A percentile compares a stretch with the other conserved stretches of the same genome.
phyloP scores from a whole-genome alignment of 73 alveolate genomes.

The Paramecium sexaurelia region DNA sequence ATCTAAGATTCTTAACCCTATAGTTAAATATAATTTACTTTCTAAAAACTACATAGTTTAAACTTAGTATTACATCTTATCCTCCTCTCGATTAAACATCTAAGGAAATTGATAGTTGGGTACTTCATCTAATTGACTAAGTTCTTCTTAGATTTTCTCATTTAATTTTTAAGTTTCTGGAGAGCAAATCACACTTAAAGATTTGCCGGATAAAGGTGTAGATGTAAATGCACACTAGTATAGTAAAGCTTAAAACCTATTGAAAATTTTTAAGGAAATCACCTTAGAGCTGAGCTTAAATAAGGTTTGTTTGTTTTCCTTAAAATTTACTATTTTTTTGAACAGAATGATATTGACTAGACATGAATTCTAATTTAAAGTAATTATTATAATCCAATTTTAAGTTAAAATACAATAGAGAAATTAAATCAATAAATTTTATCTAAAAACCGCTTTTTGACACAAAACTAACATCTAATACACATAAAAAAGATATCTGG shows the following conservation, averaged over 20 bases:
- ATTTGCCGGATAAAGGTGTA: constrained; percentile 13
- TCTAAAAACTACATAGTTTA: neutral
- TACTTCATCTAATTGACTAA: neutral
- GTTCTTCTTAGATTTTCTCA: neutral
- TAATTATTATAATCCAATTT: neutral
- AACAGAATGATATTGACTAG: neutral
- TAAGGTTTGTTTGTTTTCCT: neutral
- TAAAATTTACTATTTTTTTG: neutral
- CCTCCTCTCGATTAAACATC: neutral
- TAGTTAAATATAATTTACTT: neutral
- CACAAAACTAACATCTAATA: neutral
- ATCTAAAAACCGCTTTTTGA: neutral
- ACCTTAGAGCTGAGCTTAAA: neutral
- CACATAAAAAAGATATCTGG: too few relatives aligned
- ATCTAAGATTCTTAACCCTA: neutral
- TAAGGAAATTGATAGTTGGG: neutral
- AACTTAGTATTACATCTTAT: neutral
- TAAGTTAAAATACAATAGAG: neutral
- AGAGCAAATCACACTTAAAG: neutral
- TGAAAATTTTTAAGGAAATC: neutral
- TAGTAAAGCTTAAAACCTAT: neutral
- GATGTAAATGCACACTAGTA: neutral
- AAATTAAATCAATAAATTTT: neutral
- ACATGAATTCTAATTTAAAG: neutral
- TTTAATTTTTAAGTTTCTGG: neutral